Base-by-base conservation (phyloP, 2,329 filamentous ascomycete genomes). In the Phaeoacremonium minimum region DNA sequence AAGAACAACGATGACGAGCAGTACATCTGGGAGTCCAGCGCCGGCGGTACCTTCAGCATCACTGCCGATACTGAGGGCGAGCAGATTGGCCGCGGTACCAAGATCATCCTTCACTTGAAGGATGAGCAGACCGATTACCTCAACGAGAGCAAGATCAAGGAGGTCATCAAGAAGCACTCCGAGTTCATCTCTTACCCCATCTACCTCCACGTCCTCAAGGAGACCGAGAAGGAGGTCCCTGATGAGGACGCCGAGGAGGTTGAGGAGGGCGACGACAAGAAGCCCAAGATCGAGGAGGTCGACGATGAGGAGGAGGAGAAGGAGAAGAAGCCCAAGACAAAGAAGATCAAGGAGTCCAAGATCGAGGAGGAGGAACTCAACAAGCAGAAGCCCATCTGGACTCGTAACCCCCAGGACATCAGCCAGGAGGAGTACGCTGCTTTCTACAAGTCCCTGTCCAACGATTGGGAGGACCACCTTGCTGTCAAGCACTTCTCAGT, bases 111-210 rank as follows among this genome's bases (percentile, higher is more conserved):
- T 45, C 87, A 97, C 79, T 79, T 98, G 61, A 98, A 98, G 87
- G 93, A 98, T 56, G 93, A 98, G 82, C 93, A 98, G 80, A 77
- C 76, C 50, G 93, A 97, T 69, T 98, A 95, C 83, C 78, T 97
- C 53, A 94, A 97, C 71, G 93, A 98, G 85, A 79, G 79, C 78
- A 93, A 91, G 80, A 85, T 98, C 79, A 98, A 98, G 87, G 93
- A 98, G 80, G 91, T 98, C 51, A 90, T 98, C 79, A 97, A 97
- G 89, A 98, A 98, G 87, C 93, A 98, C 86, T 97, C 93, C 64
- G 93, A 98, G 77, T 98, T 98, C 81, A 98, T 98, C 77, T 97
- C 93, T 35, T 98, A 98, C 81, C 93, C 93, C 63, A 98, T 98
- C 85, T 98, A 96, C 81, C 91, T 98, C 53, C 93, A 98, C 76